Base-by-base conservation (phyloP, 495 filamentous ascomycete species). In the Pyronema omphalodes region DNA sequence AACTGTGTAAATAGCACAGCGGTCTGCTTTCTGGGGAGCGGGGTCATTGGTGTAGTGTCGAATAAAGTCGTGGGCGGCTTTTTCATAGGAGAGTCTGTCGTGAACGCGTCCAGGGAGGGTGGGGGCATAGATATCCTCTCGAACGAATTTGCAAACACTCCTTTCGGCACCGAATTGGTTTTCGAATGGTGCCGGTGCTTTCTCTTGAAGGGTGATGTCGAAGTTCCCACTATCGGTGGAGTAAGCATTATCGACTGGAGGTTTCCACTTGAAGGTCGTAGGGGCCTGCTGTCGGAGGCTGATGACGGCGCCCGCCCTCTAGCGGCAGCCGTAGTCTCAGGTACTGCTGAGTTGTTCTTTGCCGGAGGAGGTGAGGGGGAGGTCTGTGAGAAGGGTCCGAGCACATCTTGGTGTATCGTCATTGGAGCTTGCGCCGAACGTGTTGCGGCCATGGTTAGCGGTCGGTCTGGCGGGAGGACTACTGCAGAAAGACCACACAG, bases 71-170 rank as follows among this genome's bases (percentile, higher is more conserved):
- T 75, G 39, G 77, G 60, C 7, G 81, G 73, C 61, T 83, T 86
- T 73, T 94, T 94, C 61, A 79, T 71, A 29, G 83, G 85, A 11
- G 87, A 91, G 69, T 91, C 88, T n/a, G 86, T 94, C 46, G 73
- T 73, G 60, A 83, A 82, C 55, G 68, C 71, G 39, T 76, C 71
- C 52, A 73, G 69, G 55, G 68, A 64, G 15, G 88, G 86, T 3
- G 84, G 84, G 49, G 80, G 79, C 67, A 93, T 86, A 44, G 79
- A 75, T 52, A 88, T 69, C 55, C 71, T 66, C 61, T 78, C 74
- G 51, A 82, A 67, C 49, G 68, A 71, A 37, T 68, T 71, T 52
- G 69, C 64, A 47, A 64, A 63, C 46, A 64, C 61, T 14, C 57
- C 54, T 41, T 47, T 64, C 55, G 61, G 61, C n/a, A 63, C 57